phyloP scores from a whole-genome alignment of 2,329 filamentous ascomycete species.

The Dothideomycetes sp. region DNA sequence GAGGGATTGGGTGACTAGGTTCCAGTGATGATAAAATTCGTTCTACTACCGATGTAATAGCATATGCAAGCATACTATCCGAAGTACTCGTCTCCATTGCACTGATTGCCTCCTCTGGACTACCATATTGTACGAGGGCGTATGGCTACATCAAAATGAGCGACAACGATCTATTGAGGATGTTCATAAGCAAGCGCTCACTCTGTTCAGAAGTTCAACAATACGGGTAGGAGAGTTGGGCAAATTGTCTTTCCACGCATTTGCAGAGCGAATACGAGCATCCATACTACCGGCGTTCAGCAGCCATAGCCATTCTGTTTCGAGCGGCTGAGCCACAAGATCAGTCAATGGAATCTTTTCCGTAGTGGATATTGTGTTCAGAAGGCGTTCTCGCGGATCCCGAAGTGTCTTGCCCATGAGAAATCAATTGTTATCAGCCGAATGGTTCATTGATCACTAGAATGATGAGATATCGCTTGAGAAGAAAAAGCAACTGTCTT shows the following conservation, averaged over 20 bases:
- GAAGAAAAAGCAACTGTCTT: no score
- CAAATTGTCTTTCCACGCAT: not conserved
- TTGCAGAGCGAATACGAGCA: constrained; percentile 2
- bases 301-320: constrained; percentile 7
- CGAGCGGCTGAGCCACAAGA: not conserved
- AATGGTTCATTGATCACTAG: no score
- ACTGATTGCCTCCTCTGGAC: not conserved
- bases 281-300: constrained; percentile 11
- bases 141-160: constrained; percentile 9
- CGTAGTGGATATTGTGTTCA: not conserved
- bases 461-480: no score
- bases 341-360: not conserved
- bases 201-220: constrained; percentile 8
- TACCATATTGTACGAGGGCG: constrained; percentile 4
- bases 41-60: constrained; percentile 1
- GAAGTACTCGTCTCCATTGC: not conserved
- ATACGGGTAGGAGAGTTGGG: not conserved
- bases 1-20: not conserved
- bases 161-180: no score
- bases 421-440: no score
- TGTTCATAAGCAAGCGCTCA: not conserved
- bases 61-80: not conserved
- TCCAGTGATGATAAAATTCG: not conserved
- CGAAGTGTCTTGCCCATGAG: no score
- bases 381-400: not conserved